These are phyloP conservation scores for Pluteus cervinus DNA, from an alignment of 768 basidiomycete genomes.

Conservation along the genomic window DNA sequence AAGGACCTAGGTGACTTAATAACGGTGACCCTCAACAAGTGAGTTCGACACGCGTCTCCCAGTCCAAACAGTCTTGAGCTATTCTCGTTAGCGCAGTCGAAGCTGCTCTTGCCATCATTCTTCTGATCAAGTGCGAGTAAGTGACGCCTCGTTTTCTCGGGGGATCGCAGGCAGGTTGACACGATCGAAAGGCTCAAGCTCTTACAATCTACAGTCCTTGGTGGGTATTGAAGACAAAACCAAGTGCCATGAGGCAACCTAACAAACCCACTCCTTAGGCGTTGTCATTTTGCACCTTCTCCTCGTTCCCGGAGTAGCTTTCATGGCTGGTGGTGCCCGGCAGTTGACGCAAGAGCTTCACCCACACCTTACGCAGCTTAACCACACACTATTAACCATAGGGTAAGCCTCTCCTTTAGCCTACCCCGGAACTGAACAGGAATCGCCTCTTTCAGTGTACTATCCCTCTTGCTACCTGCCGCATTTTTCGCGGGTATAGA, in stretches of 20 bases:
- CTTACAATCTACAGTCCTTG: slow-evolving; percentile 64
- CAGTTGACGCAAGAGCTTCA: slow-evolving; percentile 64
- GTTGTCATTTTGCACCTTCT: slow-evolving; percentile 72
- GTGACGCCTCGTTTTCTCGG: too few species aligned
- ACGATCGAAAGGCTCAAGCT: slow-evolving; percentile 41
- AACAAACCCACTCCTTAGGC: too few species aligned
- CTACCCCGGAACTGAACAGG: neutral
- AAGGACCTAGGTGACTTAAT: slow-evolving; percentile 65
- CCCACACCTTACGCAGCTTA: slow-evolving; percentile 58
- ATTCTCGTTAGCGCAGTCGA: slow-evolving; percentile 49
- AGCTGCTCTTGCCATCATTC: slow-evolving; percentile 63
- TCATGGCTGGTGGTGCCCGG: slow-evolving; percentile 66
- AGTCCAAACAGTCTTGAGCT: slow-evolving; percentile 2
- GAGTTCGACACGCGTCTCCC: slow-evolving; percentile 11
- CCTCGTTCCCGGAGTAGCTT: slow-evolving; percentile 63
- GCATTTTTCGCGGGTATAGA: slow-evolving; percentile 62
- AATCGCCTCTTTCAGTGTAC: slow-evolving; percentile 35
- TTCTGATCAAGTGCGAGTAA: slow-evolving; percentile 67
- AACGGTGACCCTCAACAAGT: slow-evolving; percentile 63
- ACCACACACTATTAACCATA: slow-evolving; percentile 62
- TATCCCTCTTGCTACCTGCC: slow-evolving; percentile 58
- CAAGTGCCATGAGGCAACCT: neutral
- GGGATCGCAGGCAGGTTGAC: neutral
- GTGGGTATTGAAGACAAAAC: slow-evolving; percentile 21
- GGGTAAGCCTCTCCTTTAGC: slow-evolving; percentile 36